phyloP scores from a whole-genome alignment of 2,329 filamentous ascomycete species.

The Hyphodiscus sp. region DNA sequence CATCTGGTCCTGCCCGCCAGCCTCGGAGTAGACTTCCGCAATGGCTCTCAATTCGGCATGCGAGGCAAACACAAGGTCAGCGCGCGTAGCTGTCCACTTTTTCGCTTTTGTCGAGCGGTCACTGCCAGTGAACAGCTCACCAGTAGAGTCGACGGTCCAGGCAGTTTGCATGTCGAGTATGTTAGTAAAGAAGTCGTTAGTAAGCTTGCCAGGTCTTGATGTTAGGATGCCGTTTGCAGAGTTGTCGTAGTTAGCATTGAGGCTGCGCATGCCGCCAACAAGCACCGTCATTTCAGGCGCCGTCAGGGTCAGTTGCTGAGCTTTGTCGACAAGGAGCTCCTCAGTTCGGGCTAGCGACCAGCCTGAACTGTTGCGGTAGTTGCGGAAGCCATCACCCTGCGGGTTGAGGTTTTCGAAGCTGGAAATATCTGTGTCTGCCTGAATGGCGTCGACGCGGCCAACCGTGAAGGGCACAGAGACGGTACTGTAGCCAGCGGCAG shows the following conservation, averaged over 20 bases:
- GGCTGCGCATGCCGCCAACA: conserved; percentile 63
- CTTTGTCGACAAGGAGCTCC: conserved; percentile 65
- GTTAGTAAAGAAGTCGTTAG: conserved; percentile 79
- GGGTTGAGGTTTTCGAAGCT: conserved; percentile 64
- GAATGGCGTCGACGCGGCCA: conserved; percentile 64
- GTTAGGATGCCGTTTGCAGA: conserved; percentile 64
- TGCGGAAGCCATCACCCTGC: conserved; percentile 67
- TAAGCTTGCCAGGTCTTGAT: conserved; percentile 58
- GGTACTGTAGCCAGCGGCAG: conserved; percentile 20
- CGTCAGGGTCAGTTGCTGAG: conserved; percentile 64
- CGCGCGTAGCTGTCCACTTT: conserved; percentile 65
- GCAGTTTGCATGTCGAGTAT: conserved; percentile 59
- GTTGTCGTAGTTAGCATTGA: conserved; percentile 66
- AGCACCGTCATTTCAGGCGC: conserved; percentile 66
- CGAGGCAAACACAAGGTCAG: conserved; percentile 66
- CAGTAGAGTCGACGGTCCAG: conserved; percentile 51
- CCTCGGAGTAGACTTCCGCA: conserved; percentile 60
- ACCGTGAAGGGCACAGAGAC: conserved; percentile 63
- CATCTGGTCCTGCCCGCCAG: conserved; percentile 56
- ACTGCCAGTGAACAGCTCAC: conserved; percentile 54
- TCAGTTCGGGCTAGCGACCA: conserved; percentile 42
- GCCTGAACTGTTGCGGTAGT: conserved; percentile 62
- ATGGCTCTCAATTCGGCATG: conserved; percentile 67
- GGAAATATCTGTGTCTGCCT: conserved; percentile 63
- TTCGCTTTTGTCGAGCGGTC: conserved; percentile 59